Percentiles rank a stretch among this genome's conserved stretches.
Evolutionary conservation across 345 rosid genomes (phyloP).

Genomic region (Gossypium australe): DNA sequence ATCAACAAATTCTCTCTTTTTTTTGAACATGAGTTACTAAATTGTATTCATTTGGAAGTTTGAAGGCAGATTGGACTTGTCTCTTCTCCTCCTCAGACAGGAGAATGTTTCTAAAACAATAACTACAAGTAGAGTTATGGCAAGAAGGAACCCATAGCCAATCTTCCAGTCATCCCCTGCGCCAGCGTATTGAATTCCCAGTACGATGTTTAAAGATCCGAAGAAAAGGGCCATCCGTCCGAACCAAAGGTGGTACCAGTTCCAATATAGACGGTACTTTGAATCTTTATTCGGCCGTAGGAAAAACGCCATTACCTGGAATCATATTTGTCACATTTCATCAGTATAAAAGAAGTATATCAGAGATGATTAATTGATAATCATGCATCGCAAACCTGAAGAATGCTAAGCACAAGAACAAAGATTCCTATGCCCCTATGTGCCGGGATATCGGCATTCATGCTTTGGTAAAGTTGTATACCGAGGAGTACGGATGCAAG

Average conservation of each 20-base stretch:
- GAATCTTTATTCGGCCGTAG: conserved; percentile 67
- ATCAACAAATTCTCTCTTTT: neutral
- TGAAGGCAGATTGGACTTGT: conserved; percentile 29
- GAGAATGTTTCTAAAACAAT: conserved; percentile 48
- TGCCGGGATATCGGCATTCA: conserved; percentile 44
- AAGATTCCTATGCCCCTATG: conserved; percentile 90
- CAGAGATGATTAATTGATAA: neutral
- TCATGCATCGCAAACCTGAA: conserved; percentile 52
- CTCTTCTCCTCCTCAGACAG: conserved; percentile 37
- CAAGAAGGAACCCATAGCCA: conserved; percentile 65
- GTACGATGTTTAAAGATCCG: conserved; percentile 61
- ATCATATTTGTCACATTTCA: conserved; percentile 4
- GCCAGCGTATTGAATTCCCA: conserved; percentile 59
- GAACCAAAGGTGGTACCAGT: conserved; percentile 82
- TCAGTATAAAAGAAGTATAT: too few relatives aligned
- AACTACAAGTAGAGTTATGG: conserved; percentile 43
- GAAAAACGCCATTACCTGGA: conserved; percentile 74
- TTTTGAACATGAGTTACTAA: conserved; percentile 15
- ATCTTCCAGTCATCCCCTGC: conserved; percentile 66
- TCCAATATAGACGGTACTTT: conserved; percentile 69
- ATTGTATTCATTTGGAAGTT: conserved; percentile 69
- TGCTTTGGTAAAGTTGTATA: conserved; percentile 46
- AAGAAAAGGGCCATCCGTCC: conserved; percentile 79
- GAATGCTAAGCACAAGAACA: conserved; percentile 55
- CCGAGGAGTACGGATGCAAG: conserved; percentile 64